Percentiles rank a stretch among this genome's conserved stretches.
These are phyloP conservation scores for Middelhovenomyces tepae DNA, from an alignment of 805 yeast genomes.

Conservation along the genomic window DNA sequence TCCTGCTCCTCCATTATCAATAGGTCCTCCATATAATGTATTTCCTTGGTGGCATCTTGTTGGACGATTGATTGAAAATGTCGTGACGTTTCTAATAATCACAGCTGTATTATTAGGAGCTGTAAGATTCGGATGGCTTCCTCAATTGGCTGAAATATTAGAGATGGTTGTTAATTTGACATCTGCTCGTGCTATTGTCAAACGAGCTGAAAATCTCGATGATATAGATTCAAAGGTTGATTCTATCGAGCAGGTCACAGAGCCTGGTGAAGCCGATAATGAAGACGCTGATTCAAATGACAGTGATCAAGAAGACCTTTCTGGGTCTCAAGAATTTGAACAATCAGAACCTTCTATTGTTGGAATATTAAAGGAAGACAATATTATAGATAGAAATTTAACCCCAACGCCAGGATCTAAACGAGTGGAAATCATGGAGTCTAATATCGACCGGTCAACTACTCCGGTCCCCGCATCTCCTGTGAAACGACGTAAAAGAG, in stretches of 20 bases:
- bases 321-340: too few relatives aligned
- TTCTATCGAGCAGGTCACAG: background rate
- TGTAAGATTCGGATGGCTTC: slow-evolving; percentile 18
- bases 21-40: too few relatives aligned
- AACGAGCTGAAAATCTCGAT: too few relatives aligned
- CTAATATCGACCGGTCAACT: slow-evolving; percentile 7
- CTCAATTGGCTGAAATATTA: slow-evolving; percentile 17
- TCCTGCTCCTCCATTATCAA: slow-evolving; percentile 8
- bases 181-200: too few relatives aligned
- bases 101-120: slow-evolving; percentile 20
- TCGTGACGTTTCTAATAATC: slow-evolving; percentile 30
- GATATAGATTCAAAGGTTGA: too few relatives aligned
- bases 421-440: slow-evolving; percentile 11
- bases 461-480: slow-evolving; percentile 9
- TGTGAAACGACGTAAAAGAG: slow-evolving; percentile 64
- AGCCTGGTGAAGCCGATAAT: background rate
- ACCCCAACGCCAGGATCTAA: too few relatives aligned
- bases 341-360: too few relatives aligned
- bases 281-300: too few relatives aligned
- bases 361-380: too few relatives aligned
- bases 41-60: slow-evolving; percentile 15
- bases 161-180: too few relatives aligned
- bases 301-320: too few relatives aligned
- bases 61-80: slow-evolving; percentile 31
- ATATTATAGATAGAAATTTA: too few relatives aligned